Percentiles rank a stretch among this genome's conserved stretches.
Conservation (phyloP, 2,329 filamentous ascomycete species). For the Aspergillus neoniger region DNA sequence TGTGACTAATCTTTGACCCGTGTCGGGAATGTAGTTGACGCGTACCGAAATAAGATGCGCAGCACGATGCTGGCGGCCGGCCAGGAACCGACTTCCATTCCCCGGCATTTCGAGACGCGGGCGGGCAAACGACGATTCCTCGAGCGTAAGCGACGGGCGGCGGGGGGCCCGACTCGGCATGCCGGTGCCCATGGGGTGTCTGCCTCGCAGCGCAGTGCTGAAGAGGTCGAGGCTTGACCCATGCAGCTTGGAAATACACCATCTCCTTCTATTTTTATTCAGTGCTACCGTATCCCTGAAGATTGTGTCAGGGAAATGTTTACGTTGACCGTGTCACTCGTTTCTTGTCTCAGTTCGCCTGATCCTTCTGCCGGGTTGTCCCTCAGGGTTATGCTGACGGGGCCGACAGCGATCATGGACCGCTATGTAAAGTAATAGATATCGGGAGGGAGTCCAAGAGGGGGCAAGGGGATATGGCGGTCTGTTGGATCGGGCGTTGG, state of each 20-base stretch:
- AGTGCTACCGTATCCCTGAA: too few species aligned
- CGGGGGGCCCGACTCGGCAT: constrained; percentile 15
- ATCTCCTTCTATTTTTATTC: too few species aligned
- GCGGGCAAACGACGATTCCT: constrained; percentile 78
- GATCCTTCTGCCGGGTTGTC: not conserved
- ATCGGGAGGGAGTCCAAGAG: constrained; percentile 2
- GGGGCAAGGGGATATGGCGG: not conserved
- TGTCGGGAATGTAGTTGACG: constrained; percentile 68
- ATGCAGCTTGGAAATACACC: too few species aligned
- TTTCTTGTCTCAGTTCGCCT: not conserved
- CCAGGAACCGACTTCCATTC: constrained; percentile 71
- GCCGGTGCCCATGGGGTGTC: constrained; percentile 20
- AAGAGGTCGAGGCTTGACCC: constrained; percentile 39
- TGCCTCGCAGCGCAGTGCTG: constrained; percentile 36
- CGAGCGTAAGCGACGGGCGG: constrained; percentile 45
- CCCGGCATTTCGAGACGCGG: constrained; percentile 86
- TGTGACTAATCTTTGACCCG: constrained; percentile 6
- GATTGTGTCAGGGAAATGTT: not conserved
- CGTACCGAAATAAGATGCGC: constrained; percentile 88
- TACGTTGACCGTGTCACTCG: not conserved
- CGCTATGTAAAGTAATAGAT: constrained; percentile 25
- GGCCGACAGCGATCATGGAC: constrained; percentile 3
- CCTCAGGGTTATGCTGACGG: not conserved
- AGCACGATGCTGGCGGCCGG: constrained; percentile 76
- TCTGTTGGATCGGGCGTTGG: constrained; percentile 14